Evolutionary conservation across 2,329 filamentous ascomycete species (phyloP), one percentile per base, ranked within the genome.

Genomic region (Verticillium nonalfalfae): DNA sequence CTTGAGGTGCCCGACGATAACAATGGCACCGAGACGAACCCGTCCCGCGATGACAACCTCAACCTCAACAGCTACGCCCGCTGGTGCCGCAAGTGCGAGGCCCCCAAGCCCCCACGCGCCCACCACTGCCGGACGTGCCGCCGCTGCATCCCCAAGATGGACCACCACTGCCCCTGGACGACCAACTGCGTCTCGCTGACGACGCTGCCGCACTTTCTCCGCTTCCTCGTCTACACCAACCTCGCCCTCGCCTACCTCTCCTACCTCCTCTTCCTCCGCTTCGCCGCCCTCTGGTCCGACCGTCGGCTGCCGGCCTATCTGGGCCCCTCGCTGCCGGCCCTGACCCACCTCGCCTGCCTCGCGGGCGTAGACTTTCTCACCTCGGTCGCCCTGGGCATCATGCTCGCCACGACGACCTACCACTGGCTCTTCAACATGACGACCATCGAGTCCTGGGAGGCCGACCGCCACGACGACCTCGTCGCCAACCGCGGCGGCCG

Each of bases 91-190:
- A 92, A 90, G 73, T 96, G 91, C 73, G 78, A 84, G 57, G 83
- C 85, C 38, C 85, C 85, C 13, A 95, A 95, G 70, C 90, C 91
- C 1, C 86, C 88, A 1, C 81, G 91, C 65, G 85, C 90, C 1
- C 91, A 95, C 79, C 91, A 96, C 78, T 96, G 91, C 76, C 88
- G 87, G 65, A 84, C 85, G 67, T 96, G 91, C 76, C 79, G 79
- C 65, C 85, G 88, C 68, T 93, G 90, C 73, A 84, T 93, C 57
- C 88, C 89, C 40, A 89, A 86, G 75, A 93, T 93, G 90, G 90
- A 93, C 76, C 90, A 93, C 75, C 90, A 96, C 76, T 95, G 91
- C 71, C 90, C 91, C 2, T 95, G 91, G 91, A 94, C 90, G 3
- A 79, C 77, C 63, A 94, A 93, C 75, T 96, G 91, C 77, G 90